Conservation (phyloP, 2,329 filamentous ascomycete genomes). For the Aspergillus versicolor region DNA sequence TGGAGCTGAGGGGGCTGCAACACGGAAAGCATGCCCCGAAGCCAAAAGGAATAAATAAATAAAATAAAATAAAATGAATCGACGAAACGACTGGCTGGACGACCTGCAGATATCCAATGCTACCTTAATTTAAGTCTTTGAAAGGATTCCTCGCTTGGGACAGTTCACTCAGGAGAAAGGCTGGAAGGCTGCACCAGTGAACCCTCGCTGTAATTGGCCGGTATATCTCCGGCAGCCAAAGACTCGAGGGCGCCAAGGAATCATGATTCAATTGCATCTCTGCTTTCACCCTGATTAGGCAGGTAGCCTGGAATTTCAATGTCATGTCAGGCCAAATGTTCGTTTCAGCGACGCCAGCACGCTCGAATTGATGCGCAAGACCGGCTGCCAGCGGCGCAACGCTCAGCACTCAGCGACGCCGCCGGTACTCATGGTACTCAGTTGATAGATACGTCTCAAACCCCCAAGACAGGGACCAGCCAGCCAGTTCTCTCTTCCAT, state of each 20-base stretch:
- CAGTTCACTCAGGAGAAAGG: neutral
- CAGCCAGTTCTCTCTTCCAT: constrained; percentile 32
- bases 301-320: neutral
- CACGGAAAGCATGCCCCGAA: too few species aligned
- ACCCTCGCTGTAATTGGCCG: neutral
- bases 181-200: neutral
- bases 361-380: too few species aligned
- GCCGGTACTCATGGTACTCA: too few species aligned
- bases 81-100: neutral
- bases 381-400: too few species aligned
- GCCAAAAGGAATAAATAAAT: too few species aligned
- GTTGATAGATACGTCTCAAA: too few species aligned
- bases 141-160: neutral
- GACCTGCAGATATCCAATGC: neutral
- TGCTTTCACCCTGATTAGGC: neutral
- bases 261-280: constrained; percentile 2
- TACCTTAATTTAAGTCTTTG: neutral
- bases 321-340: neutral
- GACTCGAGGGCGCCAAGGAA: constrained; percentile 4
- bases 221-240: constrained; percentile 1
- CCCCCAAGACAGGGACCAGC: neutral
- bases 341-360: too few species aligned
- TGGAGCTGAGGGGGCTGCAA: too few species aligned
- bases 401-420: too few species aligned
- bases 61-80: neutral